Evolutionary conservation across 768 basidiomycete genomes (phyloP), one percentile per base, ranked within the genome.

Genomic region (Psilocybe azurescens): DNA sequence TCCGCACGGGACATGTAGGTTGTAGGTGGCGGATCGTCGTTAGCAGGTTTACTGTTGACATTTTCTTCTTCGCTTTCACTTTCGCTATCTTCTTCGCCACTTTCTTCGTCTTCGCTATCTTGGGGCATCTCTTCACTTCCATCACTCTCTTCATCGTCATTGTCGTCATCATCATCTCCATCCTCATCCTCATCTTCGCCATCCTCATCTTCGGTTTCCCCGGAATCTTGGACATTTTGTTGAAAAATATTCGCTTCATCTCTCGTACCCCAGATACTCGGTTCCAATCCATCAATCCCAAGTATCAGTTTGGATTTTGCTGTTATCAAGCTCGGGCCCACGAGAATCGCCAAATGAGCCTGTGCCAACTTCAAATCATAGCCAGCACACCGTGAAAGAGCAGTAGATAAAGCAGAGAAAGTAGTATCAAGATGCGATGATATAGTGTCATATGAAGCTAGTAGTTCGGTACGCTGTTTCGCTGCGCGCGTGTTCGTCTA

Each of bases 341-440:
- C 78, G 10, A 89, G 75, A 46, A 93, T 80, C 0, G 84, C 83
- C 14, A 94, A 74, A 67, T 88, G 86, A 1, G 79, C 85, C 8
- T 79, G 80, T 4, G 72, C 64, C 28, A 41, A 59, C 41, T 56
- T 56, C 18, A 41, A 38, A 6, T 56, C 53, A 32, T 29, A 46
- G 30, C 46, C 32, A 30, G 33, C 24, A 3, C 44, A 68, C 1
- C 69, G 73, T 1, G 89, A 87, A 18, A 91, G 75, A 0, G 91
- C 88, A 0, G 86, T 87, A 1, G 91, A 89, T 5, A 94, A 78
- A 0, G 89, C 84, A 8, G 85, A 81, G 70, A 93, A 93, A 0
- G 92, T 92, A 0, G 90, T 90, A 56, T 83, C 79, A 11, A 93
- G 76, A 73, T 94, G 92, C 1, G 89, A 93, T 0, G 86, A 76